Conservation (phyloP, 2,329 filamentous ascomycete genomes). For the Phialocephala sp. region DNA sequence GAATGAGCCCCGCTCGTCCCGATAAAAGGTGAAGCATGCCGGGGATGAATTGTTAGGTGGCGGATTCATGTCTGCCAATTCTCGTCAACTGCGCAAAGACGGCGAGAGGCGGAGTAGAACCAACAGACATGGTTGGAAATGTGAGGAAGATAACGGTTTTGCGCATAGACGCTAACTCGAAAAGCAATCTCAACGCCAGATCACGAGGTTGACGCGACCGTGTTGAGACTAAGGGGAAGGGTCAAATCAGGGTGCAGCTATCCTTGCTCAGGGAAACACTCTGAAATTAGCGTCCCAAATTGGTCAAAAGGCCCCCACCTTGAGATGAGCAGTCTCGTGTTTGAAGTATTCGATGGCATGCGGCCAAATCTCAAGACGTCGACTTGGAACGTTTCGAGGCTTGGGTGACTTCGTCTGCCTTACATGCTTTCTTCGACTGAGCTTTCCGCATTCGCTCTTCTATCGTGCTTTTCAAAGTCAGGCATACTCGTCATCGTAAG, state of each 20-base stretch:
- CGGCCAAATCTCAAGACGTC: neutral
- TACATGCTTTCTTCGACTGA: neutral
- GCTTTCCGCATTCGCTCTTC: conserved; percentile 1
- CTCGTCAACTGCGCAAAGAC: neutral
- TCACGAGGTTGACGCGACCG: neutral
- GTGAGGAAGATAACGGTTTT: neutral
- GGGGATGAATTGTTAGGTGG: neutral
- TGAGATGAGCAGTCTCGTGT: too few species aligned
- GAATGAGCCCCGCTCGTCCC: neutral
- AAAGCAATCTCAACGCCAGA: neutral
- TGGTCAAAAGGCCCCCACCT: too few species aligned
- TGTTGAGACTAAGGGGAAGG: neutral
- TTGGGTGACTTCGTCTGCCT: neutral
- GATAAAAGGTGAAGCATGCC: neutral
- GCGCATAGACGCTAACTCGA: neutral
- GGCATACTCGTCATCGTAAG: neutral
- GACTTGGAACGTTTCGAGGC: neutral
- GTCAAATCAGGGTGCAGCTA: neutral
- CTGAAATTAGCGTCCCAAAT: too few species aligned
- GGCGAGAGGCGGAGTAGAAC: too few species aligned
- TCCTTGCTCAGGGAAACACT: neutral
- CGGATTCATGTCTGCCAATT: neutral
- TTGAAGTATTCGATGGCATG: neutral
- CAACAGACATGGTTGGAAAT: neutral
- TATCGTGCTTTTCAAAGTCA: neutral